These are phyloP conservation scores for Heliamphora ciliata DNA, from an alignment of 179 eudicot genomes.

Conservation along the genomic window DNA sequence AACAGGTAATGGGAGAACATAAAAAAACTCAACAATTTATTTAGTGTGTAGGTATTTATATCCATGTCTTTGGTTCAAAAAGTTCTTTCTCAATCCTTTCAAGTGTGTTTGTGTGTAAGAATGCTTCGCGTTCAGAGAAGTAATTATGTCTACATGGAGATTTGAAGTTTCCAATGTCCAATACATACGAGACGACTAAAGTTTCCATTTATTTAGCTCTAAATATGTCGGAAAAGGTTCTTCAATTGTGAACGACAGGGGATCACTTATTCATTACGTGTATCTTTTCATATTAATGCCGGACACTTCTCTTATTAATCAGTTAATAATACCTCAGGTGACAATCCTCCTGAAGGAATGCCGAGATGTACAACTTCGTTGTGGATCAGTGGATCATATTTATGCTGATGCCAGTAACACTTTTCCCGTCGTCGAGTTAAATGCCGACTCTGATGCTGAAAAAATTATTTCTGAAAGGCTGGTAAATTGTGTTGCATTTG, in stretches of 20 bases:
- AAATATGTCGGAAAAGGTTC: neutral
- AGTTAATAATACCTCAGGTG: constrained; percentile 34
- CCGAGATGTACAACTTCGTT: constrained; percentile 83
- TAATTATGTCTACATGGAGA: neutral
- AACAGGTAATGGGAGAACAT: constrained; percentile 41
- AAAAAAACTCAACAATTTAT: neutral
- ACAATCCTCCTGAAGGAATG: constrained; percentile 84
- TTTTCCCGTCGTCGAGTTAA: constrained; percentile 26
- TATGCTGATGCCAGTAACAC: constrained; percentile 26
- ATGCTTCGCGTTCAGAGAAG: neutral
- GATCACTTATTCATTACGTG: neutral
- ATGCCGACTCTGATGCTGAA: constrained; percentile 45
- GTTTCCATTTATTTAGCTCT: neutral
- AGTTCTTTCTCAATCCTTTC: neutral
- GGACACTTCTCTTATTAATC: neutral
- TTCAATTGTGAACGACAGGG: neutral
- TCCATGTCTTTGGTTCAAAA: neutral
- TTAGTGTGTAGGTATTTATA: neutral
- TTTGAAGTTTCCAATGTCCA: neutral
- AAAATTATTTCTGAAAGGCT: constrained; percentile 58
- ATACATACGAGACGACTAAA: neutral
- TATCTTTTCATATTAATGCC: neutral
- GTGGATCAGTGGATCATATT: constrained; percentile 49
- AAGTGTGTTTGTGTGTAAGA: neutral
- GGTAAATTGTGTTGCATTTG: constrained; percentile 27